A percentile compares a stretch with the other conserved stretches of the same genome.
phyloP scores from a whole-genome alignment of 1,284 basidiomycete species.

The Singerocomus rubriflavus region DNA sequence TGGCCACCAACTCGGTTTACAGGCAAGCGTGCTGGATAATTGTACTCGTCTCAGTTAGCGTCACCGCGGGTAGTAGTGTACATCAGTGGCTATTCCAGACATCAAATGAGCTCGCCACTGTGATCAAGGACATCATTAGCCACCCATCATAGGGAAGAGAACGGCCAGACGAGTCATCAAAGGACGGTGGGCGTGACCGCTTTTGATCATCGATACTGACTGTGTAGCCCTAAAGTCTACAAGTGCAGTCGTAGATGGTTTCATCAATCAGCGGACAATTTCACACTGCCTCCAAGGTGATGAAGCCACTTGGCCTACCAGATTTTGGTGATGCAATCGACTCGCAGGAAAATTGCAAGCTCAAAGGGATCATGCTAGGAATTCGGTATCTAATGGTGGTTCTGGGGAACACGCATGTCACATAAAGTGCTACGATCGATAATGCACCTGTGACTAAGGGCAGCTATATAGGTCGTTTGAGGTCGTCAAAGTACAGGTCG shows the following conservation, averaged over 20 bases:
- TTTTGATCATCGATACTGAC: neutral
- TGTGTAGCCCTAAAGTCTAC: neutral
- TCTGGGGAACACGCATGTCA: conserved; percentile 7
- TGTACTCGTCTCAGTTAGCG: neutral
- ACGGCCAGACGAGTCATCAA: neutral
- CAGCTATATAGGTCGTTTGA: conserved; percentile 10
- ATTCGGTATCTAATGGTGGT: conserved; percentile 6
- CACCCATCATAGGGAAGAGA: neutral
- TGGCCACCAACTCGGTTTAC: too few species aligned
- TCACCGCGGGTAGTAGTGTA: neutral
- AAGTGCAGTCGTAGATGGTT: neutral
- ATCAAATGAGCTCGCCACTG: neutral
- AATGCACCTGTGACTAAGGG: conserved; percentile 11
- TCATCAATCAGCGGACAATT: neutral
- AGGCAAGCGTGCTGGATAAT: too few species aligned
- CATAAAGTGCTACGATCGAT: conserved; percentile 8
- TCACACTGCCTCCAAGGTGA: neutral
- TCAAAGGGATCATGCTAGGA: neutral
- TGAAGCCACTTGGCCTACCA: too few species aligned
- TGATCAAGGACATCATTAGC: neutral
- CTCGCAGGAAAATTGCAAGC: neutral
- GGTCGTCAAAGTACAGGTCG: conserved; percentile 31
- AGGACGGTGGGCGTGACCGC: neutral
- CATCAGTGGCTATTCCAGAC: neutral
- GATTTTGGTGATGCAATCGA: too few species aligned